A percentile compares a stretch with the other conserved stretches of the same genome.
These are phyloP conservation scores for Tolypocladium cylindrosporum DNA, from an alignment of 2,329 filamentous ascomycete genomes.

Conservation along the genomic window DNA sequence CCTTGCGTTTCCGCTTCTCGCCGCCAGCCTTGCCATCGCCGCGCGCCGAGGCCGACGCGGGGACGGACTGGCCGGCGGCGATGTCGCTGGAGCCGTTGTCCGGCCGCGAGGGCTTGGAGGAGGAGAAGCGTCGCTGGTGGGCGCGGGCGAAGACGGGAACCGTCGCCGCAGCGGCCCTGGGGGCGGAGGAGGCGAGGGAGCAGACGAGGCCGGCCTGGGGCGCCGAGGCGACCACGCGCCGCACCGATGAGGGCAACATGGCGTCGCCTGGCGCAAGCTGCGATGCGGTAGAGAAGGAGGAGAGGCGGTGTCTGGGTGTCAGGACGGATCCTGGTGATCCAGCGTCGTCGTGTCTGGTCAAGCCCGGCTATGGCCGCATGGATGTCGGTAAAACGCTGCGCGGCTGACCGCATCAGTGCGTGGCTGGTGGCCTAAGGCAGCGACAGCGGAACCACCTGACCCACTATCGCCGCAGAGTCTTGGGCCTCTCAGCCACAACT, in stretches of 20 bases:
- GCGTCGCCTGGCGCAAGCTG: conserved; percentile 16
- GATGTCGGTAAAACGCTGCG: conserved; percentile 2
- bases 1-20: conserved; percentile 50
- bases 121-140: conserved; percentile 48
- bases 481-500: no score
- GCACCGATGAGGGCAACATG: conserved; percentile 47
- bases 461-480: neutral
- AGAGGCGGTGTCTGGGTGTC: conserved; percentile 10
- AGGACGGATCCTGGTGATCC: conserved; percentile 23
- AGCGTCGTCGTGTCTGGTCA: conserved; percentile 17
- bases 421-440: conserved; percentile 23
- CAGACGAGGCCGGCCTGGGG: conserved; percentile 34
- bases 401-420: conserved; percentile 2
- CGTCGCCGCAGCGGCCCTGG: conserved; percentile 26
- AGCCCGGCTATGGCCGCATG: conserved; percentile 24
- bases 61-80: conserved; percentile 38
- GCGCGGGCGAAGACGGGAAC: conserved; percentile 25
- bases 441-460: conserved; percentile 12
- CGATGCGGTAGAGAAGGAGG: conserved; percentile 5
- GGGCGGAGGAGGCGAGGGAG: conserved; percentile 28
- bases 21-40: conserved; percentile 31
- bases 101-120: conserved; percentile 53
- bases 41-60: conserved; percentile 31
- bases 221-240: conserved; percentile 39
- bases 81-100: conserved; percentile 44